Conservation (phyloP, 2,329 filamentous ascomycete species). For the Parascedosporium putredinis region DNA sequence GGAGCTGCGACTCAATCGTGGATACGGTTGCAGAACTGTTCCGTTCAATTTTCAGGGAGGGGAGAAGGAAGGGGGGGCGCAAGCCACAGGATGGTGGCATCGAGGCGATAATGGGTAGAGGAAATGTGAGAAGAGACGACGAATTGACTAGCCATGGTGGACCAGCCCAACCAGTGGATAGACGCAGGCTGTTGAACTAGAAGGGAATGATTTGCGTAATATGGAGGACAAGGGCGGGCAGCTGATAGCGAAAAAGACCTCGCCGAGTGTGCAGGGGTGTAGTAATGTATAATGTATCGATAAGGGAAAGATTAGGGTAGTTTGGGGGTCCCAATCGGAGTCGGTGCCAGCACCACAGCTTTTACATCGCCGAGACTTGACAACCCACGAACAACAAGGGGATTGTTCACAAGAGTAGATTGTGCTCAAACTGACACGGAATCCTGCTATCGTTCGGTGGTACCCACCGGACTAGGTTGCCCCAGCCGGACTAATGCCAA, state of each 20-base stretch:
- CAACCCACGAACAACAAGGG: too few species aligned
- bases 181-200: neutral
- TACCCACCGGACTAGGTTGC: too few species aligned
- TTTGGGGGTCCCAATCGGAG: neutral
- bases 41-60: too few species aligned
- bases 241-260: neutral
- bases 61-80: neutral
- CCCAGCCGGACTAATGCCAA: too few species aligned
- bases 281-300: constrained; percentile 2
- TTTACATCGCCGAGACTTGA: too few species aligned
- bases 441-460: too few species aligned
- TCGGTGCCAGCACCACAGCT: neutral
- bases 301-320: constrained; percentile 1
- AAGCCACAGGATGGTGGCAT: neutral
- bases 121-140: neutral
- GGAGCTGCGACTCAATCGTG: neutral
- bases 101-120: neutral
- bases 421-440: too few species aligned
- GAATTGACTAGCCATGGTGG: neutral
- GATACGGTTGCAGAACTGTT: too few species aligned
- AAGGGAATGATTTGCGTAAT: neutral
- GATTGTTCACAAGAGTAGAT: too few species aligned
- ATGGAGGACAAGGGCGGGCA: neutral
- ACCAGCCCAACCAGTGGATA: neutral
- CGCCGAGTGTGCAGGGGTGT: neutral